Percentiles rank a stretch among this genome's conserved stretches.
Evolutionary conservation across 148 eudicot genomes (phyloP).

Genomic region (Bassia scoparia): DNA sequence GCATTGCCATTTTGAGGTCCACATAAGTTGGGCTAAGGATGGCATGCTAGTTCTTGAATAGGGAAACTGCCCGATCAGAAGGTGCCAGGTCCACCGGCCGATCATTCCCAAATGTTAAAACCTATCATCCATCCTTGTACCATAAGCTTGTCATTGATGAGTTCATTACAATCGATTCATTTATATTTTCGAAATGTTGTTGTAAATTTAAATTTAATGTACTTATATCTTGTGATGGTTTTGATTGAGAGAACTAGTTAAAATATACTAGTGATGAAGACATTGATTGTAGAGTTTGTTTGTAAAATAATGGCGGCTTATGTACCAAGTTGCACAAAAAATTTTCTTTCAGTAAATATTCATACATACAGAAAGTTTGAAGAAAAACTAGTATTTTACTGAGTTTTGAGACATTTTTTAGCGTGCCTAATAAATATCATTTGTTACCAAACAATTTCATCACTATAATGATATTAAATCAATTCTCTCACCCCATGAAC

Average conservation of each 20-base stretch:
- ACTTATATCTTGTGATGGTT: not conserved
- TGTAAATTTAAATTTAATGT: not conserved
- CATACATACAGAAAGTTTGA: too few relatives aligned
- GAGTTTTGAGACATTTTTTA: too few relatives aligned
- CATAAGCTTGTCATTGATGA: conserved; percentile 3
- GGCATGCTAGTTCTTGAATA: conserved; percentile 59
- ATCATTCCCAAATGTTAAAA: conserved; percentile 63
- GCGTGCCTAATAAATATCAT: too few relatives aligned
- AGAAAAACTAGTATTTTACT: too few relatives aligned
- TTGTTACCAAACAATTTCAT: too few relatives aligned
- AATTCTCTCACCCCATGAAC: too few relatives aligned
- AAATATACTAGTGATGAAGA: not conserved
- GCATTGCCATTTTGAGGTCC: conserved; percentile 76
- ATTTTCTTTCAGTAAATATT: not conserved
- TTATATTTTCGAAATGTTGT: not conserved
- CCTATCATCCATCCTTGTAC: not conserved
- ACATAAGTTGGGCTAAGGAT: conserved; percentile 69
- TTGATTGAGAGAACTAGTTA: not conserved
- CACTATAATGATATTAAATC: too few relatives aligned
- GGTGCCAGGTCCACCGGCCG: conserved; percentile 60
- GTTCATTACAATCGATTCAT: not conserved
- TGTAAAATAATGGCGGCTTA: conserved; percentile 2
- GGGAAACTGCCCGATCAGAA: conserved; percentile 57
- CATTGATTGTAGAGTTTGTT: conserved; percentile 4
- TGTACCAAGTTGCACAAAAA: not conserved